phyloP scores from a whole-genome alignment of 768 basidiomycete genomes.

The Pleurotus tuber-regium region DNA sequence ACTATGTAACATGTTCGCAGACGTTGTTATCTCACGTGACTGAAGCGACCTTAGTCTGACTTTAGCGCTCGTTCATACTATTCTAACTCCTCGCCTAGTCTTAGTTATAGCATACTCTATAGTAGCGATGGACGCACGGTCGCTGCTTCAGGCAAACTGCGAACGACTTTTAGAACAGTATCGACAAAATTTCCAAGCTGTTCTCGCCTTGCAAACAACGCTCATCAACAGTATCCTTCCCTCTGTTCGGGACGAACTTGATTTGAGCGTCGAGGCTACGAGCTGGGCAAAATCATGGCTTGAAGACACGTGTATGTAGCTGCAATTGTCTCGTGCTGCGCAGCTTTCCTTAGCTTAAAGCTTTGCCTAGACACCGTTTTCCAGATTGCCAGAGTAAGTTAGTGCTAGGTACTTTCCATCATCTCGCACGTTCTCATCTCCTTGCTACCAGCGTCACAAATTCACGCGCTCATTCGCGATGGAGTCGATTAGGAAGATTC shows the following conservation, averaged over 20 bases:
- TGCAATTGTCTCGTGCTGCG: too few relatives aligned
- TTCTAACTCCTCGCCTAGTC: too few relatives aligned
- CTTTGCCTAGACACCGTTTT: slow-evolving; percentile 46
- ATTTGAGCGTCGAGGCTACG: slow-evolving; percentile 41
- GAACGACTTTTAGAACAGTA: slow-evolving; percentile 50
- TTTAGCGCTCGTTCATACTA: too few relatives aligned
- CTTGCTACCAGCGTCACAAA: slow-evolving; percentile 53
- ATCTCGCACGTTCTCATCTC: slow-evolving; percentile 11
- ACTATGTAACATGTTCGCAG: too few relatives aligned
- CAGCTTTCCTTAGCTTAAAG: too few relatives aligned
- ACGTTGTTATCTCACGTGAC: too few relatives aligned
- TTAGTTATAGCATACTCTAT: too few relatives aligned
- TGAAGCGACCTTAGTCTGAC: too few relatives aligned
- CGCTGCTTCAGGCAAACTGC: slow-evolving; percentile 43
- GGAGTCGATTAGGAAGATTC: slow-evolving; percentile 52
- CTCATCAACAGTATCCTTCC: slow-evolving; percentile 59
- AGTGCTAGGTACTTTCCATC: slow-evolving; percentile 11
- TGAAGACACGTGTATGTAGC: slow-evolving; percentile 56
- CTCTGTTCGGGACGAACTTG: slow-evolving; percentile 56
- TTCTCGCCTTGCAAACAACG: slow-evolving; percentile 46
- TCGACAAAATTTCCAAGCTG: slow-evolving; percentile 41
- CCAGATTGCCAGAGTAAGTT: slow-evolving; percentile 59
- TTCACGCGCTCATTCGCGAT: slow-evolving; percentile 63
- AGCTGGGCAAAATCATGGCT: slow-evolving; percentile 63
- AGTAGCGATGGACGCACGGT: slow-evolving; percentile 38